These are phyloP conservation scores for Leptographium galeiforme DNA, from an alignment of 2,329 filamentous ascomycete species.

Conservation along the genomic window DNA sequence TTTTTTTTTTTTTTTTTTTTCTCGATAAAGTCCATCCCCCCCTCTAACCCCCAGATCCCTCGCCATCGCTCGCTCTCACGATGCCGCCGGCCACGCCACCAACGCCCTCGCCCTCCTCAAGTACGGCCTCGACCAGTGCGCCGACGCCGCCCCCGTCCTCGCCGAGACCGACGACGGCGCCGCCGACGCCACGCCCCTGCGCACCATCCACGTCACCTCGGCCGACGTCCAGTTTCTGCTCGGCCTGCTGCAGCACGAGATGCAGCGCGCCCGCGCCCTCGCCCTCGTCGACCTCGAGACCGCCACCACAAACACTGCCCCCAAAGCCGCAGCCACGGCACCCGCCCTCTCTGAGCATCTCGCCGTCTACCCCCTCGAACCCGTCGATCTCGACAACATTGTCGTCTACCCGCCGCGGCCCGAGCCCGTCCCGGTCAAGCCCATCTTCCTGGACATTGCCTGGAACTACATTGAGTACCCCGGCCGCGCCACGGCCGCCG, in stretches of 20 bases:
- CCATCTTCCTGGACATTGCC: slow-evolving; percentile 87
- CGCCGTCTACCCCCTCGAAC: slow-evolving; percentile 57
- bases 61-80: slow-evolving; percentile 74
- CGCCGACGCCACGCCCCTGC: slow-evolving; percentile 27
- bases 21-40: not conserved
- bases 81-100: slow-evolving; percentile 54
- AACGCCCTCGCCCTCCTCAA: slow-evolving; percentile 79
- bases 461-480: slow-evolving; percentile 98
- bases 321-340: slow-evolving; percentile 40
- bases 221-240: slow-evolving; percentile 46
- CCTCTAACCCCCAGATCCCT: slow-evolving; percentile 58
- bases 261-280: slow-evolving; percentile 71
- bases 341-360: slow-evolving; percentile 63
- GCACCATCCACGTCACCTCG: slow-evolving; percentile 54
- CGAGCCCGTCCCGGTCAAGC: slow-evolving; percentile 78
- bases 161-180: slow-evolving; percentile 18
- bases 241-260: slow-evolving; percentile 51
- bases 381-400: slow-evolving; percentile 63
- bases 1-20: not conserved
- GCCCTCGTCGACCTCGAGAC: slow-evolving; percentile 63
- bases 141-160: slow-evolving; percentile 34
- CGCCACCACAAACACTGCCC: slow-evolving; percentile 15
- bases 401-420: slow-evolving; percentile 80
- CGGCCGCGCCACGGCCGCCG: slow-evolving; percentile 9
- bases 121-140: slow-evolving; percentile 51